These are phyloP conservation scores for Asterella californica DNA, from an alignment of 225 moss, liverwort and hornwort genomes.

Conservation along the genomic window DNA sequence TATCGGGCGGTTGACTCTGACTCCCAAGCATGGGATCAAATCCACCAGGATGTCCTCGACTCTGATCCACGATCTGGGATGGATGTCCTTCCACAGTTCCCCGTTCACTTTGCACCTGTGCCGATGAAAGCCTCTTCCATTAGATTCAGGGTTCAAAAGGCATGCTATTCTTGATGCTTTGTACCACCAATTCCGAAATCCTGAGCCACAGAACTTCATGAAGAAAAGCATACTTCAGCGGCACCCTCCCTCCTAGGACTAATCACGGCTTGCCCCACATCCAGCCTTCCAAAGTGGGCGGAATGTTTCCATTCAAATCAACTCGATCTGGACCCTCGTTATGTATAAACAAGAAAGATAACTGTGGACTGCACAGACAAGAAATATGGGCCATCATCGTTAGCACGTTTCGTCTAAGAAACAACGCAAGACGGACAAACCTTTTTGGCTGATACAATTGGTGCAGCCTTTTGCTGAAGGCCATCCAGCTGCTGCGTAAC, in stretches of 20 bases:
- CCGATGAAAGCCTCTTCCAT: not conserved
- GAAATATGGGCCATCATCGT: not conserved
- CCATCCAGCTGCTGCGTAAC: conserved; percentile 24
- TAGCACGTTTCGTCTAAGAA: not conserved
- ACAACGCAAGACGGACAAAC: not conserved
- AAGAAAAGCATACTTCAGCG: not conserved
- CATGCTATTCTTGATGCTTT: not conserved
- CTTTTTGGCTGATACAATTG: conserved; percentile 22
- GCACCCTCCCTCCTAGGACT: not conserved
- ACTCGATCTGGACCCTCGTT: not conserved
- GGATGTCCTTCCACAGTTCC: conserved; percentile 24
- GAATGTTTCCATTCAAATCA: not conserved
- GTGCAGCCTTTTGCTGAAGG: conserved; percentile 25
- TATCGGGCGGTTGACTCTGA: conserved; percentile 28
- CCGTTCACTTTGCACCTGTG: conserved; percentile 31
- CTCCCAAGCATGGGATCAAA: conserved; percentile 20
- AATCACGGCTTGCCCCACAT: not conserved
- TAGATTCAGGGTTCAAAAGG: too few relatives aligned
- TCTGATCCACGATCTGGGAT: conserved; percentile 22
- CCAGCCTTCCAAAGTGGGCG: not conserved
- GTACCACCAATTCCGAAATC: not conserved
- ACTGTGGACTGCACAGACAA: not conserved
- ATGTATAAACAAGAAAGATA: not conserved
- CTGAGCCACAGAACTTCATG: not conserved
- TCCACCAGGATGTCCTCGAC: conserved; percentile 25